Conservation (phyloP, 495 filamentous ascomycete species). For the Lindgomyces ingoldianus region DNA sequence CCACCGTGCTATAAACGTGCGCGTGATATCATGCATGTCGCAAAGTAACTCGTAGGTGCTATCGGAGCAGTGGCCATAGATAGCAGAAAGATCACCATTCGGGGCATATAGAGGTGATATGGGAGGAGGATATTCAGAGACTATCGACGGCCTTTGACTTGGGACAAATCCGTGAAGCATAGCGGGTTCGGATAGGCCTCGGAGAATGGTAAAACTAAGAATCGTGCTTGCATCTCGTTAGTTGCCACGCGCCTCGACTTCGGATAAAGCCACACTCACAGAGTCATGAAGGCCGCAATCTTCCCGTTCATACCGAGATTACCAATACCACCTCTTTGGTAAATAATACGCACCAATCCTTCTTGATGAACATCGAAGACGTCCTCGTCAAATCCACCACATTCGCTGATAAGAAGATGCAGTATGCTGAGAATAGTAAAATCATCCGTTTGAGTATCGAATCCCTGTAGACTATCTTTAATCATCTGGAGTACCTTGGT, state of each 20-base stretch:
- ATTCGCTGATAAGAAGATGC: slow-evolving; percentile 32
- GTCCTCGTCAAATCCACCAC: slow-evolving; percentile 29
- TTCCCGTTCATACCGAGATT: slow-evolving; percentile 21
- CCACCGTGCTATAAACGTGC: slow-evolving; percentile 24
- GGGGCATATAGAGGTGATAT: slow-evolving; percentile 27
- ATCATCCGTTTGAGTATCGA: slow-evolving; percentile 20
- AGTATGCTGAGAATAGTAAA: slow-evolving; percentile 32
- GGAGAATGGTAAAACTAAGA: slow-evolving; percentile 24
- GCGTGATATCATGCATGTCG: slow-evolving; percentile 34
- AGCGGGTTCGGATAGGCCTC: slow-evolving; percentile 19
- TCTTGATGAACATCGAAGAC: slow-evolving; percentile 32
- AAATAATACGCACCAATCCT: slow-evolving; percentile 26
- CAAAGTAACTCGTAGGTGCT: slow-evolving; percentile 23
- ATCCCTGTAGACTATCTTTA: slow-evolving; percentile 26
- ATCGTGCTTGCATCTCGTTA: slow-evolving; percentile 13
- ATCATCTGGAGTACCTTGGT: slow-evolving; percentile 30
- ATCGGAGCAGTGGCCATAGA: slow-evolving; percentile 25
- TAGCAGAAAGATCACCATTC: slow-evolving; percentile 12
- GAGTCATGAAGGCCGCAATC: slow-evolving; percentile 23
- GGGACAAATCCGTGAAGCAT: slow-evolving; percentile 30
- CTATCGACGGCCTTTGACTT: slow-evolving; percentile 1
- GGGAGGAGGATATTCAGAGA: slow-evolving; percentile 1
- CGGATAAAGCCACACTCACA: slow-evolving; percentile 18
- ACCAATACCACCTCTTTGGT: slow-evolving; percentile 28
- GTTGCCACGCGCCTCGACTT: neutral